A percentile compares a stretch with the other conserved stretches of the same genome.
Evolutionary conservation across 140 eudicot species (phyloP).

Genomic region (Stevia rebaudiana): DNA sequence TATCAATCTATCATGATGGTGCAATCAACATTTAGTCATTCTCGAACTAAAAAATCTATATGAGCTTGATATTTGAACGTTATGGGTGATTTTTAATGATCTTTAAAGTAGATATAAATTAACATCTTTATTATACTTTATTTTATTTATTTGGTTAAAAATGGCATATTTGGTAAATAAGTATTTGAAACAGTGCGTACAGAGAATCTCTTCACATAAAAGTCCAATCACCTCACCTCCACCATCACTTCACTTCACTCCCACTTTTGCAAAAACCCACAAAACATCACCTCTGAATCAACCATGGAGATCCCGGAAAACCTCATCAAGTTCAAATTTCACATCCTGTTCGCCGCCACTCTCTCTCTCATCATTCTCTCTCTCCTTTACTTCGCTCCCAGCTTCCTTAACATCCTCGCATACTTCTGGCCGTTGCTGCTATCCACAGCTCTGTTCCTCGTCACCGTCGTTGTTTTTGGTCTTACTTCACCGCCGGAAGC

Average conservation of each 20-base stretch:
- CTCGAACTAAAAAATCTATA: no score
- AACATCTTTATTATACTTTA: no score
- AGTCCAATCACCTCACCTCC: constrained; percentile 12
- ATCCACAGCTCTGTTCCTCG: constrained; percentile 68
- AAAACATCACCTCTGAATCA: not conserved
- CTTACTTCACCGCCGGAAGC: constrained; percentile 52
- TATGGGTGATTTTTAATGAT: not conserved
- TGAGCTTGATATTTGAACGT: not conserved
- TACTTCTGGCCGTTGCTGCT: constrained; percentile 73
- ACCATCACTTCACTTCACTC: not conserved
- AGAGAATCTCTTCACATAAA: constrained; percentile 43
- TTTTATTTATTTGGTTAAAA: no score
- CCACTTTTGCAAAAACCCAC: constrained; percentile 2
- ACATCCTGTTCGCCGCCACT: constrained; percentile 22
- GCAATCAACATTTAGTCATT: no score
- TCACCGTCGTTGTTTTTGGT: constrained; percentile 53
- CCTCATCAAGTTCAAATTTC: constrained; percentile 50
- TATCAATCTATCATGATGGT: no score
- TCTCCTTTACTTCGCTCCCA: constrained; percentile 46
- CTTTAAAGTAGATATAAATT: not conserved
- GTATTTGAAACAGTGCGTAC: constrained; percentile 9
- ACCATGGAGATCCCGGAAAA: constrained; percentile 57
- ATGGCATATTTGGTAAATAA: not conserved
- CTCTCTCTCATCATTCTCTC: constrained; percentile 12
- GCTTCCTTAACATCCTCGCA: constrained; percentile 47